phyloP scores from a whole-genome alignment of 176 grass and related monocot species.

The Eragrostis curvula region DNA sequence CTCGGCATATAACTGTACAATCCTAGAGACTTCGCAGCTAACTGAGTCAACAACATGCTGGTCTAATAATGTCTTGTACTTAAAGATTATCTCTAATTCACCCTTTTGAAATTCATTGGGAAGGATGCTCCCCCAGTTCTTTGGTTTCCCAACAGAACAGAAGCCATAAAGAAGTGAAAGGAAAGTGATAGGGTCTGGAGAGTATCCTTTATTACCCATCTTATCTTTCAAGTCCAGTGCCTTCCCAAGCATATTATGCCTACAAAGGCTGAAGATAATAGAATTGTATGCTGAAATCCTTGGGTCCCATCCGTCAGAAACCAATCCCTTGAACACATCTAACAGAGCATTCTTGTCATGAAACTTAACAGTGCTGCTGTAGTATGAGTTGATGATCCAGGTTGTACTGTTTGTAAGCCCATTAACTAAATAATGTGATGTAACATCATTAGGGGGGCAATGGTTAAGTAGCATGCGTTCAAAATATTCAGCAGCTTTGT shows the following conservation, averaged over 20 bases:
- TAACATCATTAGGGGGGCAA: conserved; percentile 79
- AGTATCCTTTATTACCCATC: conserved; percentile 60
- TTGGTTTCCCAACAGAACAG: conserved; percentile 68
- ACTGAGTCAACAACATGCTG: conserved; percentile 46
- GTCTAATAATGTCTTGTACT: conserved; percentile 53
- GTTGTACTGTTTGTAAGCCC: conserved; percentile 58
- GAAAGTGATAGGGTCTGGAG: conserved; percentile 58
- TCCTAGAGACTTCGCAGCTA: conserved; percentile 28
- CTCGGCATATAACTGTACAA: conserved; percentile 30
- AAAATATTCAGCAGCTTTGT: conserved; percentile 58
- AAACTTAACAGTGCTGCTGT: conserved; percentile 31
- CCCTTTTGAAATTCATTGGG: conserved; percentile 53
- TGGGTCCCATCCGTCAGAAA: conserved; percentile 60
- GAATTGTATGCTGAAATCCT: conserved; percentile 68
- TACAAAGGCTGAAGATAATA: conserved; percentile 79
- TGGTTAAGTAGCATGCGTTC: conserved; percentile 69
- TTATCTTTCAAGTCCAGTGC: conserved; percentile 69
- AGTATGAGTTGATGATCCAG: conserved; percentile 40
- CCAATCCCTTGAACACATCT: conserved; percentile 58
- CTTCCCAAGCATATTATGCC: conserved; percentile 76
- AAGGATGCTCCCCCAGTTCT: conserved; percentile 54
- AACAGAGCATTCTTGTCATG: conserved; percentile 51
- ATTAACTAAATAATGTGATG: conserved; percentile 66
- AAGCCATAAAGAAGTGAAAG: conserved; percentile 90
- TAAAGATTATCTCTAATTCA: conserved; percentile 60